A percentile compares a stretch with the other conserved stretches of the same genome.
phyloP scores from a whole-genome alignment of 805 yeast species.

The Starmera dryadoides region DNA sequence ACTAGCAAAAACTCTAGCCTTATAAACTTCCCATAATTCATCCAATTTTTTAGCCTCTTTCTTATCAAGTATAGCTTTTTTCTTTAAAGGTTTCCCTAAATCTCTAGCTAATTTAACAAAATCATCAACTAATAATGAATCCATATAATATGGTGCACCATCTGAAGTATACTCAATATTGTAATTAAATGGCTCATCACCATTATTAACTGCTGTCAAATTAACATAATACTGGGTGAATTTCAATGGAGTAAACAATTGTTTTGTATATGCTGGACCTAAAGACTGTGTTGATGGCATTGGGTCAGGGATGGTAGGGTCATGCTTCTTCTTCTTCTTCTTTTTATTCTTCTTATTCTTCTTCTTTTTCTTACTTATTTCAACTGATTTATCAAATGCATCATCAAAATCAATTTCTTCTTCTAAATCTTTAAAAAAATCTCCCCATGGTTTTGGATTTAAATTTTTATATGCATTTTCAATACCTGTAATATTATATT shows the following conservation, averaged over 20 bases:
- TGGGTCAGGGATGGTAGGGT: slow-evolving; percentile 54
- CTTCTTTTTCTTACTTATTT: slow-evolving; percentile 4
- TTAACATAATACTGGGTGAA: slow-evolving; percentile 75
- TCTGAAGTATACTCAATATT: slow-evolving; percentile 67
- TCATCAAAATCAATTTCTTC: slow-evolving; percentile 20
- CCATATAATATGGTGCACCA: slow-evolving; percentile 47
- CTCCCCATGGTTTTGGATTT: slow-evolving; percentile 45
- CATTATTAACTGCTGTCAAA: slow-evolving; percentile 38
- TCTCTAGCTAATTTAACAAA: slow-evolving; percentile 54
- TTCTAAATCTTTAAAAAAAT: slow-evolving; percentile 45
- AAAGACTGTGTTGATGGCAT: slow-evolving; percentile 47
- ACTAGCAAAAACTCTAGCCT: slow-evolving; percentile 54
- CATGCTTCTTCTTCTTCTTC: slow-evolving; percentile 27
- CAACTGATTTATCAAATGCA: slow-evolving; percentile 8
- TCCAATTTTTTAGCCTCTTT: slow-evolving; percentile 20
- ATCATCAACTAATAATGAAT: slow-evolving; percentile 48
- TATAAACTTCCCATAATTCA: slow-evolving; percentile 48
- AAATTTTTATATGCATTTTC: slow-evolving; percentile 11
- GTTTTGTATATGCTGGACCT: slow-evolving; percentile 75
- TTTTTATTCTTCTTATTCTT: slow-evolving; percentile 17
- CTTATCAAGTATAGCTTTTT: slow-evolving; percentile 4
- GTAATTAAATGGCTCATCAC: slow-evolving; percentile 40
- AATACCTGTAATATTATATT: slow-evolving; percentile 63
- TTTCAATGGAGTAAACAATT: slow-evolving; percentile 63
- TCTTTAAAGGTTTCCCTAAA: slow-evolving; percentile 36